phyloP scores from a whole-genome alignment of 108 stramenopile genomes.

The Mediolabrus comicus region DNA sequence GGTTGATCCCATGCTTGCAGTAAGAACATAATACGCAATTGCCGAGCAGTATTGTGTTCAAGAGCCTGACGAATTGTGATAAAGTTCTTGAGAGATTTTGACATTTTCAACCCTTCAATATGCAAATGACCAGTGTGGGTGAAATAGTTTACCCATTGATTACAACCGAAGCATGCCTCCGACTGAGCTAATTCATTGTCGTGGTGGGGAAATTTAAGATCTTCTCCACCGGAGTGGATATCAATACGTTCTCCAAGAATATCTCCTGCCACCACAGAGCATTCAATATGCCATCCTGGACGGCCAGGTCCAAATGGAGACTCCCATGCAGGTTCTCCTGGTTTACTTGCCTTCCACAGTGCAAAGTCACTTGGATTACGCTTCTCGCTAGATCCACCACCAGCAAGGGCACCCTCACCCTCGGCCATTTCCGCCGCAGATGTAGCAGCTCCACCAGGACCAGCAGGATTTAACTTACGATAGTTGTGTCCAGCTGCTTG shows the following conservation, averaged over 20 bases:
- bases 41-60: slow-evolving; percentile 77
- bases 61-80: slow-evolving; percentile 93
- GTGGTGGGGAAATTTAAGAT: slow-evolving; percentile 99
- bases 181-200: slow-evolving; percentile 99
- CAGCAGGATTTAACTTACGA: slow-evolving; percentile 72
- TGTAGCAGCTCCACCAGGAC: slow-evolving; percentile 55
- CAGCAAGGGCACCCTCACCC: slow-evolving; percentile 89
- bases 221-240: slow-evolving; percentile 95
- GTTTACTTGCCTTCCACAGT: slow-evolving; percentile 95
- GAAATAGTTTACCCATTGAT: slow-evolving; percentile 94
- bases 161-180: slow-evolving; percentile 74
- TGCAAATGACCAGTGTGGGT: slow-evolving; percentile 94
- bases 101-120: slow-evolving; percentile 96
- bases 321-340: slow-evolving; percentile 96
- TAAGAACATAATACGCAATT: slow-evolving; percentile 92
- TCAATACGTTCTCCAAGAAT: slow-evolving; percentile 84
- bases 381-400: slow-evolving; percentile 72
- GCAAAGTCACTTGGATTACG: slow-evolving; percentile 91
- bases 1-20: slow-evolving; percentile 92
- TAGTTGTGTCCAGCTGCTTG: slow-evolving; percentile 62
- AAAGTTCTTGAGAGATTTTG: slow-evolving; percentile 96
- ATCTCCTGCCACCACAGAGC: slow-evolving; percentile 93
- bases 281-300: slow-evolving; percentile 99
- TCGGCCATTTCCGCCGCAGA: slow-evolving; percentile 91
- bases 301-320: slow-evolving; percentile 96